Conservation (phyloP, 2,329 filamentous ascomycete species). For the Curvularia lunata region DNA sequence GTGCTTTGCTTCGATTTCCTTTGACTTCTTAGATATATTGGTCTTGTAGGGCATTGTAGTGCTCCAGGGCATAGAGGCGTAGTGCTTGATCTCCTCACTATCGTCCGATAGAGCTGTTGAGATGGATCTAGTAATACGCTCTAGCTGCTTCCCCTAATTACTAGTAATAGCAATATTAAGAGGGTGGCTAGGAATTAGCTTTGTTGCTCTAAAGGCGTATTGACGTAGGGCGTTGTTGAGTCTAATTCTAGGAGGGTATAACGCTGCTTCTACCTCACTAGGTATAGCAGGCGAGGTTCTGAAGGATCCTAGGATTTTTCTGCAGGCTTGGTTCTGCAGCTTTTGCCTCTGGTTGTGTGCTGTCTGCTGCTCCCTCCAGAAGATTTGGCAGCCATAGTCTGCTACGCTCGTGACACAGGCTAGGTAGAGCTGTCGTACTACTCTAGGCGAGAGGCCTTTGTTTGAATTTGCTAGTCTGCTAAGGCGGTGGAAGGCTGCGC, state of each 20-base stretch:
- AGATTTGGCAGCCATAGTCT: neutral
- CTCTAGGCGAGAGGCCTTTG: conserved; percentile 1
- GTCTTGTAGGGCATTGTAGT: neutral
- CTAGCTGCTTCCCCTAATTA: neutral
- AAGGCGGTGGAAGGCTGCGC: neutral
- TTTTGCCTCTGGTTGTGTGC: neutral
- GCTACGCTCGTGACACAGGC: too few relatives aligned
- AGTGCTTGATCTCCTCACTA: neutral
- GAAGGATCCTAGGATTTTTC: neutral
- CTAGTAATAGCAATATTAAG: neutral
- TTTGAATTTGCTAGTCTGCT: conserved; percentile 1
- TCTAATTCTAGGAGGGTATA: neutral
- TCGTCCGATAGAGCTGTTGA: neutral
- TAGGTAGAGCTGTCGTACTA: neutral
- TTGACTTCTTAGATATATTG: neutral
- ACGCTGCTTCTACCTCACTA: neutral
- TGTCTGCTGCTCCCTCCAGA: neutral
- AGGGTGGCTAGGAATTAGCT: neutral
- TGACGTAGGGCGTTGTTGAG: neutral
- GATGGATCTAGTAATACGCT: neutral
- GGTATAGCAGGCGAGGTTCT: neutral
- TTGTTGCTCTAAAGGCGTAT: conserved; percentile 2
- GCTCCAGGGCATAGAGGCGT: neutral
- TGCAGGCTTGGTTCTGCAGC: neutral
- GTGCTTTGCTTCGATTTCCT: neutral